phyloP scores from a whole-genome alignment of 345 rosid species.

The Rubroshorea leprosula region DNA sequence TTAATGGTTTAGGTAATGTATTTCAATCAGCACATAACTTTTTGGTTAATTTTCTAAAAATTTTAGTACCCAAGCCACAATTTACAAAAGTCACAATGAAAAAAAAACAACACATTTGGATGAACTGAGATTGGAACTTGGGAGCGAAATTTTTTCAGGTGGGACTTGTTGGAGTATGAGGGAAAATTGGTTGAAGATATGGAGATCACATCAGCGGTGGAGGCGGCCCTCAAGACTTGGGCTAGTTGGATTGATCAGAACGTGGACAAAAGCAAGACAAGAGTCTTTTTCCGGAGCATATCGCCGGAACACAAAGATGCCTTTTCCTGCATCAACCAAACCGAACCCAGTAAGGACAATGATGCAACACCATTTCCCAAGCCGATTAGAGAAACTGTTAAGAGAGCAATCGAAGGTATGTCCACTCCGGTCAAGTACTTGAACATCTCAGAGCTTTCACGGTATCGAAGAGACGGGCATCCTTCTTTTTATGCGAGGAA shows the following conservation, averaged over 20 bases:
- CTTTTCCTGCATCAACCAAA: conserved; percentile 25
- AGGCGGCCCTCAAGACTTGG: conserved; percentile 35
- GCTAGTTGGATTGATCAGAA: conserved; percentile 33
- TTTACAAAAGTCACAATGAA: too few species aligned
- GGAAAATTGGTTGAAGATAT: conserved; percentile 24
- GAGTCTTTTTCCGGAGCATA: conserved; percentile 37
- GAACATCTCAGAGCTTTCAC: conserved; percentile 36
- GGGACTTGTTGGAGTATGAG: conserved; percentile 32
- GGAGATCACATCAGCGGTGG: conserved; percentile 27
- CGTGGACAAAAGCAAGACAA: conserved; percentile 22
- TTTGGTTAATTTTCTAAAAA: too few species aligned
- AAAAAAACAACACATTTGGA: too few species aligned
- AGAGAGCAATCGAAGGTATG: conserved; percentile 26
- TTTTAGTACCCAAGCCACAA: too few species aligned
- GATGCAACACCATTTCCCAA: conserved; percentile 10
- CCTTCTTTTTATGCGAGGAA: conserved; percentile 31
- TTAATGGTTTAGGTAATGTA: too few species aligned
- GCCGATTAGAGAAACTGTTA: conserved; percentile 14
- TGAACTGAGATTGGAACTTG: too few species aligned
- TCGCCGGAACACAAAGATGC: conserved; percentile 35
- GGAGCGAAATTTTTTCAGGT: conserved; percentile 37
- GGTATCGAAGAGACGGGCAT: conserved; percentile 38
- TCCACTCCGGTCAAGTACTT: conserved; percentile 26
- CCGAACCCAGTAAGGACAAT: conserved; percentile 24
- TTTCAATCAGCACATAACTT: too few species aligned